A percentile compares a stretch with the other conserved stretches of the same genome.
Evolutionary conservation across 2,329 filamentous ascomycete species (phyloP).

Genomic region (Aspergillus sp.): DNA sequence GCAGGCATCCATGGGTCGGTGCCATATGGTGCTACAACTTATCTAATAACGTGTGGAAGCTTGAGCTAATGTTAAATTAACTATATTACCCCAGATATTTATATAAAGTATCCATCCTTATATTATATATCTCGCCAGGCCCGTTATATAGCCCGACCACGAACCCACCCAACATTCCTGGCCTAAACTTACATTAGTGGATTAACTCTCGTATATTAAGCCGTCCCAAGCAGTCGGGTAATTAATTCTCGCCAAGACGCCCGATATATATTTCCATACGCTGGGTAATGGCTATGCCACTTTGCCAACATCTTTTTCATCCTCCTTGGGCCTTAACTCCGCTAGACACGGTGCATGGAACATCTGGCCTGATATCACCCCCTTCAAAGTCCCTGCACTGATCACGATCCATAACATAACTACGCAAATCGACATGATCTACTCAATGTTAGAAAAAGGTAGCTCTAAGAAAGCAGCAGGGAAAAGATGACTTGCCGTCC

Average conservation of each 20-base stretch:
- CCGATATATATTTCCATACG: neutral
- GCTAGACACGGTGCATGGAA: constrained; percentile 57
- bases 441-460: neutral
- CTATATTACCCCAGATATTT: neutral
- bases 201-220: neutral
- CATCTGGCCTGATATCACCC: constrained; percentile 50
- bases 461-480: neutral
- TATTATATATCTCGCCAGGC: neutral
- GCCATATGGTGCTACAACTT: neutral
- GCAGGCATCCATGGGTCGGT: constrained; percentile 5
- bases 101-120: neutral
- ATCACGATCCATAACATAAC: constrained; percentile 59
- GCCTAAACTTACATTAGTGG: constrained; percentile 3
- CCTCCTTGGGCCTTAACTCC: constrained; percentile 27
- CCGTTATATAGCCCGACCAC: neutral
- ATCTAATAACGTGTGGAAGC: neutral
- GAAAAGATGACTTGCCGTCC: constrained; percentile 41
- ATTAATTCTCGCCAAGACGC: neutral
- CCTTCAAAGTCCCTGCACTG: constrained; percentile 49
- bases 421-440: constrained; percentile 53
- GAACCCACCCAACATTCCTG: neutral
- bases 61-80: neutral
- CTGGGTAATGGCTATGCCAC: constrained; percentile 13
- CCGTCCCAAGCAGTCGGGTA: neutral
- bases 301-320: constrained; percentile 18